phyloP scores from a whole-genome alignment of 495 filamentous ascomycete genomes.

The Talaromyces stipitatus region DNA sequence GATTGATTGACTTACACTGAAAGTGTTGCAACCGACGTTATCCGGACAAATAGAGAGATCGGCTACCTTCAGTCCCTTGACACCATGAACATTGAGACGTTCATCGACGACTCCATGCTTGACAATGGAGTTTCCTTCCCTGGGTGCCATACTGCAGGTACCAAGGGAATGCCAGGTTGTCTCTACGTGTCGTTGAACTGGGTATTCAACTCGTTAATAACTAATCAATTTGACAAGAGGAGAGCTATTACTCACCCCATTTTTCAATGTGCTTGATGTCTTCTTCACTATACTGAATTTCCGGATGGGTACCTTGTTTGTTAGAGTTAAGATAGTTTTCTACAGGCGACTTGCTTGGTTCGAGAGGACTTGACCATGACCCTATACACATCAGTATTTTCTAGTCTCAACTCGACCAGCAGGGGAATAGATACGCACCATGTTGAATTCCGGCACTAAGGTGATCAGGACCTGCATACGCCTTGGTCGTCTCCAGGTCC shows the following conservation, averaged over 20 bases:
- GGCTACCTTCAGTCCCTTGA: conserved; percentile 73
- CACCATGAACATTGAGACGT: conserved; percentile 72
- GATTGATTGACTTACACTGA: conserved; percentile 28
- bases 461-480: conserved; percentile 67
- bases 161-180: conserved; percentile 69
- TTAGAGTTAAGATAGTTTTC: conserved; percentile 41
- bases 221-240: background rate
- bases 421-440: conserved; percentile 17
- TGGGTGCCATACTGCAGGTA: conserved; percentile 77
- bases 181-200: conserved; percentile 56
- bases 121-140: conserved; percentile 70
- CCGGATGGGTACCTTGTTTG: conserved; percentile 46
- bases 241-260: conserved; percentile 48
- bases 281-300: conserved; percentile 57
- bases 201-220: background rate
- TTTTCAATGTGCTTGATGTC: conserved; percentile 68
- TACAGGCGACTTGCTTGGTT: conserved; percentile 40
- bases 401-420: background rate
- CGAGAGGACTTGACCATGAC: conserved; percentile 35
- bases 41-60: conserved; percentile 76
- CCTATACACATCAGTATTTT: conserved; percentile 10
- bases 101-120: conserved; percentile 76
- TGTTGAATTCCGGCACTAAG: conserved; percentile 63
- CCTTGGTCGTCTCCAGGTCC: conserved; percentile 64
- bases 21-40: conserved; percentile 77